Conservation (phyloP, 139 green algal species). For the Chara braunii region DNA sequence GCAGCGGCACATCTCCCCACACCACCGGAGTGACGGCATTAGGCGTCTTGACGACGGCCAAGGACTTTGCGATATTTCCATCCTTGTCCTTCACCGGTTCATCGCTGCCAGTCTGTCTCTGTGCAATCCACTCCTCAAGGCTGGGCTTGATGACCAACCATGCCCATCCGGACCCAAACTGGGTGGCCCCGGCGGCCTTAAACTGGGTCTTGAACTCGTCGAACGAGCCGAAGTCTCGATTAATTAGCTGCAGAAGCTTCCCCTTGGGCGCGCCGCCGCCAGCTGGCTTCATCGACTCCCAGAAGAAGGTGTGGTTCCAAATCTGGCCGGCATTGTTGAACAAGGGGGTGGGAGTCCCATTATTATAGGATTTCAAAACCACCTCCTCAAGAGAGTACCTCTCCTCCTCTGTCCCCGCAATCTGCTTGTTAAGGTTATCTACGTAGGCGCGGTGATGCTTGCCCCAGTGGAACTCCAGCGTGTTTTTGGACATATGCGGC, state of each 20-base stretch:
- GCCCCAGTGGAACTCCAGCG: conserved; percentile 84
- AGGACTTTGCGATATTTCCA: conserved; percentile 52
- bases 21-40: conserved; percentile 81
- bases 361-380: conserved; percentile 72
- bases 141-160: conserved; percentile 61
- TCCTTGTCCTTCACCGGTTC: background rate
- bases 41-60: conserved; percentile 83
- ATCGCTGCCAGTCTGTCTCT: conserved; percentile 3
- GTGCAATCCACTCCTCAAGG: background rate
- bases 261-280: conserved; percentile 65
- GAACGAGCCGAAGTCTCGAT: conserved; percentile 74
- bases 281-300: conserved; percentile 77
- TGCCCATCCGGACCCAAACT: conserved; percentile 91
- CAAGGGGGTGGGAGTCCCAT: conserved; percentile 67
- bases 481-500: conserved; percentile 60
- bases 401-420: conserved; percentile 71
- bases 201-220: conserved; percentile 84
- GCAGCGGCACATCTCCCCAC: conserved; percentile 66
- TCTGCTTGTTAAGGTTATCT: conserved; percentile 90
- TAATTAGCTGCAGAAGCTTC: conserved; percentile 66
- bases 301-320: conserved; percentile 96
- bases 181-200: conserved; percentile 65
- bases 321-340: conserved; percentile 59
- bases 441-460: conserved; percentile 84
- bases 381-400: conserved; percentile 77